Percentiles rank a stretch among this genome's conserved stretches.
Evolutionary conservation across 1,284 basidiomycete species (phyloP).

Genomic region (Leccinum cinnamomeum): DNA sequence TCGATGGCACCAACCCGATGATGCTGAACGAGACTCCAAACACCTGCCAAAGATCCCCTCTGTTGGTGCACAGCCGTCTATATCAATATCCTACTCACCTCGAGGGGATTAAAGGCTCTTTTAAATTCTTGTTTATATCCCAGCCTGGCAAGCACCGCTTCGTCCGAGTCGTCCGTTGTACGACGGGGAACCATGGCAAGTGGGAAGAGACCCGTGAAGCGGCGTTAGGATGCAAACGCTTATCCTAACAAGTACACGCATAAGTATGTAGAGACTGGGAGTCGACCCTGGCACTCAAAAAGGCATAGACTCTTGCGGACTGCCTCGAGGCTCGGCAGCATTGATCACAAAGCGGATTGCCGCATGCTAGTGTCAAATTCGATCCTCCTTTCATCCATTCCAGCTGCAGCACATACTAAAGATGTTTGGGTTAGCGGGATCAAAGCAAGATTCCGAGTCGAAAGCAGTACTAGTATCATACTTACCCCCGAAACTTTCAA

Average conservation of each 20-base stretch:
- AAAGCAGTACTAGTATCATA: background rate
- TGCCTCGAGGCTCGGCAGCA: background rate
- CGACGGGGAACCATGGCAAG: background rate
- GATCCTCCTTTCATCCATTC: too few relatives aligned
- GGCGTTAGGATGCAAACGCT: background rate
- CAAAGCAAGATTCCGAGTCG: too few relatives aligned
- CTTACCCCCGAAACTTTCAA: background rate
- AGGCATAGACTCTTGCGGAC: background rate
- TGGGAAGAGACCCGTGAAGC: background rate
- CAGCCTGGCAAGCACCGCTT: background rate
- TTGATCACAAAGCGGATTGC: too few relatives aligned
- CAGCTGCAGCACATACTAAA: background rate
- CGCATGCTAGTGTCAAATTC: too few relatives aligned
- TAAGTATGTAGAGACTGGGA: too few relatives aligned
- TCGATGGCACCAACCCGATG: slow-evolving; percentile 45
- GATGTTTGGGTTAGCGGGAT: background rate
- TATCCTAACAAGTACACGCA: too few relatives aligned
- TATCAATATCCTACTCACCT: background rate
- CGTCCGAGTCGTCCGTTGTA: background rate
- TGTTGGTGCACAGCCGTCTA: background rate
- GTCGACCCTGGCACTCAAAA: background rate
- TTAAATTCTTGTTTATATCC: background rate
- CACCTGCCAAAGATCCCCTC: slow-evolving; percentile 10
- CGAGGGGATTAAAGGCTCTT: background rate
- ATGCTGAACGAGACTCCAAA: slow-evolving; percentile 41